Percentiles rank a stretch among this genome's conserved stretches.
Conservation (phyloP, 306 rosid species). For the Begonia peltatifolia region DNA sequence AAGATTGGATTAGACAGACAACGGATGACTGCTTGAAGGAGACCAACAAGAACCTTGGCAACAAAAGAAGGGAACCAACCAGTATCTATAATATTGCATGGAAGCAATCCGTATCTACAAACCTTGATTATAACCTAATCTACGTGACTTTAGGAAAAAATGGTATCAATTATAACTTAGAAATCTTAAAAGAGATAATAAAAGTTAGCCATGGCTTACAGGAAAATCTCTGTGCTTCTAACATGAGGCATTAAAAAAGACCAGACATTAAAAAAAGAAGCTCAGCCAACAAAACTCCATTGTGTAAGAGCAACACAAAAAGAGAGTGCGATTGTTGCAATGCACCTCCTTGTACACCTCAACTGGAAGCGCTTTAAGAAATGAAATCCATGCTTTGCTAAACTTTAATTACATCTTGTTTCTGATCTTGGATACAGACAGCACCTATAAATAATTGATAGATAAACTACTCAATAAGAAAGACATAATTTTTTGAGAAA, state of each 20-base stretch:
- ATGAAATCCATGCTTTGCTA: slow-evolving; percentile 77
- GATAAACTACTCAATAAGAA: neutral
- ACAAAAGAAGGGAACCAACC: slow-evolving; percentile 1
- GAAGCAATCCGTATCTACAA: too few species aligned
- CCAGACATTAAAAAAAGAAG: too few species aligned
- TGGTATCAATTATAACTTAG: too few species aligned
- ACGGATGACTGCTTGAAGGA: slow-evolving; percentile 76
- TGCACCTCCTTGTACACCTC: slow-evolving; percentile 81
- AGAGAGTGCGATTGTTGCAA: neutral
- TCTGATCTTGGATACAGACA: slow-evolving; percentile 35
- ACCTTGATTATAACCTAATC: too few species aligned
- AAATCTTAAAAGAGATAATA: too few species aligned
- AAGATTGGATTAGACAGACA: slow-evolving; percentile 65
- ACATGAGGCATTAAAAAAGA: too few species aligned
- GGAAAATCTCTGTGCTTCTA: too few species aligned
- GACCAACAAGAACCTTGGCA: slow-evolving; percentile 68
- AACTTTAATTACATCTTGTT: slow-evolving; percentile 74
- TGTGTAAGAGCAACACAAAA: neutral
- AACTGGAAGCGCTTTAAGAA: slow-evolving; percentile 72
- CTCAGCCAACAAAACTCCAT: too few species aligned
- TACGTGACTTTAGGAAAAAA: too few species aligned
- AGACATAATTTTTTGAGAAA: neutral
- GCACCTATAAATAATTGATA: slow-evolving; percentile 27
- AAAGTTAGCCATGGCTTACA: too few species aligned
- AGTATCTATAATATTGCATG: too few species aligned